These are phyloP conservation scores for Fusarium sp. DNA, from an alignment of 2,329 filamentous ascomycete species.

Conservation along the genomic window DNA sequence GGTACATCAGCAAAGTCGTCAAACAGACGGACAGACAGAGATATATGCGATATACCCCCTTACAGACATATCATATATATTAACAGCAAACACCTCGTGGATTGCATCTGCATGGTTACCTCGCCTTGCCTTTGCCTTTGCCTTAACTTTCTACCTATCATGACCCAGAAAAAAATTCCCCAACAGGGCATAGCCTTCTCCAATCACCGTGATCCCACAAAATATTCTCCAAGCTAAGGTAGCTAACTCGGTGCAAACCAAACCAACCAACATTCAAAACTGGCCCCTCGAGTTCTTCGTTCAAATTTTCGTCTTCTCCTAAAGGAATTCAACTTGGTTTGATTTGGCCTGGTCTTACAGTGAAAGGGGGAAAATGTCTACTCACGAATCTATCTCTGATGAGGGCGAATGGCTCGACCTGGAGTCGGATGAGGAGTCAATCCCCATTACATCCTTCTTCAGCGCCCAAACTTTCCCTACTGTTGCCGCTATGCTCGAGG, in stretches of 20 bases:
- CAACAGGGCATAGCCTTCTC: conserved; percentile 46
- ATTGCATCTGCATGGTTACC: conserved; percentile 40
- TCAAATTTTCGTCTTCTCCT: conserved; percentile 47
- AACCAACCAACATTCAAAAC: neutral
- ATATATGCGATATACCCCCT: conserved; percentile 39
- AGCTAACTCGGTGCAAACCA: neutral
- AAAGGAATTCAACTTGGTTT: conserved; percentile 47
- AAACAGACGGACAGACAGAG: neutral
- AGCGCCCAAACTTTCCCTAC: conserved; percentile 73
- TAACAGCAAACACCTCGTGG: conserved; percentile 37
- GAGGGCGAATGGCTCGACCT: conserved; percentile 63
- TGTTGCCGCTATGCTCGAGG: conserved; percentile 70
- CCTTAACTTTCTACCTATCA: conserved; percentile 1
- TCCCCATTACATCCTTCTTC: conserved; percentile 73
- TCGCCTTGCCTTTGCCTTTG: neutral
- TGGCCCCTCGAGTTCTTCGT: conserved; percentile 3
- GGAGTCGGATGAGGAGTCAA: conserved; percentile 71
- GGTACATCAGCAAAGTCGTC: neutral
- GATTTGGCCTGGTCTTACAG: conserved; percentile 31
- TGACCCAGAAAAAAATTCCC: conserved; percentile 38
- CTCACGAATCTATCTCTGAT: conserved; percentile 47
- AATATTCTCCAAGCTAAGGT: conserved; percentile 28
- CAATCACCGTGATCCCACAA: conserved; percentile 49
- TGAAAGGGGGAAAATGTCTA: conserved; percentile 39
- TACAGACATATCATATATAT: conserved; percentile 47